Conservation (phyloP, 2,329 filamentous ascomycete genomes). For the Botrytis squamosa region DNA sequence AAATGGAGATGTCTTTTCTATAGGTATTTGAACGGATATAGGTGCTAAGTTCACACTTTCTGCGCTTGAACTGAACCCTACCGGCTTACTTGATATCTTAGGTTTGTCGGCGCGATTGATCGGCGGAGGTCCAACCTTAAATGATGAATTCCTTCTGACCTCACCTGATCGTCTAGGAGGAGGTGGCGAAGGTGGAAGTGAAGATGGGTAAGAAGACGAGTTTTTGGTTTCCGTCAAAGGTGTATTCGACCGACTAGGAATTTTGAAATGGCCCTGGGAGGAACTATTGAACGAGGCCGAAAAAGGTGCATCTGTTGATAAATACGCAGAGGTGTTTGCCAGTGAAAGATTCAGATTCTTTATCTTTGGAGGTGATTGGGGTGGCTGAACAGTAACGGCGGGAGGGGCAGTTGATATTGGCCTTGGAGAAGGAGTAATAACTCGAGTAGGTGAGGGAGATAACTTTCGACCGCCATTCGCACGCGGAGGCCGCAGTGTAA, state of each 20-base stretch:
- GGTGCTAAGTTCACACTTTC: constrained; percentile 37
- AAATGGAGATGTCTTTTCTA: constrained; percentile 67
- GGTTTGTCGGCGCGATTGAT: constrained; percentile 81
- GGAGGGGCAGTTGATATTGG: constrained; percentile 43
- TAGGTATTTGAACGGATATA: constrained; percentile 19
- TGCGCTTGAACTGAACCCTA: constrained; percentile 35
- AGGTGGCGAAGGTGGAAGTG: constrained; percentile 60
- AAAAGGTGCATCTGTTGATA: constrained; percentile 32
- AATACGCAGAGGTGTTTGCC: constrained; percentile 31
- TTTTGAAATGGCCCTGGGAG: constrained; percentile 49
- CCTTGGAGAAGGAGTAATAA: constrained; percentile 27
- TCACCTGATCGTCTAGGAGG: constrained; percentile 63
- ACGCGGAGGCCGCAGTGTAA: constrained; percentile 32
- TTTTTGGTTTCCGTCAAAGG: constrained; percentile 49
- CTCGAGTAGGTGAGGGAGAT: constrained; percentile 36
- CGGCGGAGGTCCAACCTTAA: constrained; percentile 60
- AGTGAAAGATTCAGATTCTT: constrained; percentile 31
- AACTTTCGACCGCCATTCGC: constrained; percentile 27
- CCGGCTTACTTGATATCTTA: constrained; percentile 49
- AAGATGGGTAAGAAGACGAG: constrained; percentile 50
- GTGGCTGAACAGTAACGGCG: constrained; percentile 67
- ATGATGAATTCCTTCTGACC: constrained; percentile 47
- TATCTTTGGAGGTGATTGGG: constrained; percentile 63
- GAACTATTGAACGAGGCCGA: constrained; percentile 43
- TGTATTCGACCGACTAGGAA: constrained; percentile 55